These are phyloP conservation scores for Pseudogymnoascus sp. DNA, from an alignment of 2,329 filamentous ascomycete species.

Conservation along the genomic window DNA sequence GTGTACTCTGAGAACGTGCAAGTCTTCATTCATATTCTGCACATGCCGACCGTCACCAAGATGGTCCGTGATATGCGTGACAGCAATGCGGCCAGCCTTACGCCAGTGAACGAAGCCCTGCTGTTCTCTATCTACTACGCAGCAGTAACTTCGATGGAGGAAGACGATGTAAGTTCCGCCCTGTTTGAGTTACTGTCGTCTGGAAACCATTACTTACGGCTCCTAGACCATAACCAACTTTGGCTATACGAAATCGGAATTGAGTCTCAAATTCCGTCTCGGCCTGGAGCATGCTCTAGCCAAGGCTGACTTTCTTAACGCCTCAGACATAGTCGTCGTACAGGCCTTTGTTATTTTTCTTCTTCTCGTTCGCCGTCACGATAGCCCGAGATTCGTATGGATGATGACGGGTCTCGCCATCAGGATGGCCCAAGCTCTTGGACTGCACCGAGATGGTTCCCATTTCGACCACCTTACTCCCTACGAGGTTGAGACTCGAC, in stretches of 20 bases:
- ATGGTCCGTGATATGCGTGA: slow-evolving; percentile 35
- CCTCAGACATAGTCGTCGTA: slow-evolving; percentile 39
- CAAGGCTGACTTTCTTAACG: slow-evolving; percentile 41
- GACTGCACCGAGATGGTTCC: slow-evolving; percentile 35
- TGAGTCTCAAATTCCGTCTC: slow-evolving; percentile 38
- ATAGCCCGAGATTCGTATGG: slow-evolving; percentile 45
- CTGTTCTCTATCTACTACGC: slow-evolving; percentile 51
- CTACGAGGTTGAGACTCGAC: slow-evolving; percentile 51
- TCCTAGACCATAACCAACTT: slow-evolving; percentile 38
- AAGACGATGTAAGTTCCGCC: slow-evolving; percentile 39
- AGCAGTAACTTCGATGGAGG: slow-evolving; percentile 46
- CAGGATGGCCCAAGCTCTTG: slow-evolving; percentile 34
- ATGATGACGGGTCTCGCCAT: slow-evolving; percentile 33
- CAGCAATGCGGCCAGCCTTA: slow-evolving; percentile 26
- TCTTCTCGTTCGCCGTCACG: slow-evolving; percentile 32
- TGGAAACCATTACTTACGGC: not conserved
- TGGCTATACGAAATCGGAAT: slow-evolving; percentile 36
- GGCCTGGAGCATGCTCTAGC: slow-evolving; percentile 42
- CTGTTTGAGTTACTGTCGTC: not conserved
- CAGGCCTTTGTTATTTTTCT: slow-evolving; percentile 44
- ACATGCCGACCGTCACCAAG: slow-evolving; percentile 36
- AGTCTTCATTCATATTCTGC: slow-evolving; percentile 33
- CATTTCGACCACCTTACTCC: slow-evolving; percentile 40
- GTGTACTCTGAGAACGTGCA: slow-evolving; percentile 45
- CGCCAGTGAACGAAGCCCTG: slow-evolving; percentile 41